Conservation (phyloP, 73 alveolate genomes). For the Paramecium biaurelia region DNA sequence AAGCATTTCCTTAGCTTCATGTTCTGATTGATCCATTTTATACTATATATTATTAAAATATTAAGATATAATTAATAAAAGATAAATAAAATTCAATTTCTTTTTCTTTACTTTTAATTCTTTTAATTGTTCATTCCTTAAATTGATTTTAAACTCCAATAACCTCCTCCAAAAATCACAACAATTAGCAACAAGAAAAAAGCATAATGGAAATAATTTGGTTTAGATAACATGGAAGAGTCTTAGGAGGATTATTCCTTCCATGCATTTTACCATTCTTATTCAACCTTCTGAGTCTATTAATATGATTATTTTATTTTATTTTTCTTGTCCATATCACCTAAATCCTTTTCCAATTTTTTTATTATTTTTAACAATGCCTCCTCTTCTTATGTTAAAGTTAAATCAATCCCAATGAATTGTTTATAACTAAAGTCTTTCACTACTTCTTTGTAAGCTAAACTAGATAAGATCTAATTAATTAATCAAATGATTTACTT, state of each 20-base stretch:
- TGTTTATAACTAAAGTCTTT: neutral
- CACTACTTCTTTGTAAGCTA: neutral
- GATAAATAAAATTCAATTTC: neutral
- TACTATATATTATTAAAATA: neutral
- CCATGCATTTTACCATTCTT: neutral
- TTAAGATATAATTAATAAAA: neutral
- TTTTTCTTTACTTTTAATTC: neutral
- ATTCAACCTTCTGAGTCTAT: neutral
- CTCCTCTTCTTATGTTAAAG: conserved; percentile 18
- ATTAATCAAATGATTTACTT: neutral
- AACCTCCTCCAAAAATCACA: neutral
- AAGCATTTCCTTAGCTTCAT: neutral
- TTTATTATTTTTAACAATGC: neutral
- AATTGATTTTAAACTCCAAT: neutral
- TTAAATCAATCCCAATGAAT: neutral
- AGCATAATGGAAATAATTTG: neutral
- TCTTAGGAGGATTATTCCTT: neutral
- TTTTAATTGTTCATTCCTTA: neutral
- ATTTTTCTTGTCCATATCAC: neutral
- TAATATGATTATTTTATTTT: neutral
- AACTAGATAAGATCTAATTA: neutral
- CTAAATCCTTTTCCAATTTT: conserved; percentile 9
- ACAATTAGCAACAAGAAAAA: neutral
- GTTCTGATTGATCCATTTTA: conserved; percentile 21
- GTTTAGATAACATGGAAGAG: neutral